phyloP scores from a whole-genome alignment of 2,329 filamentous ascomycete species.

The Aspergillus neotritici region DNA sequence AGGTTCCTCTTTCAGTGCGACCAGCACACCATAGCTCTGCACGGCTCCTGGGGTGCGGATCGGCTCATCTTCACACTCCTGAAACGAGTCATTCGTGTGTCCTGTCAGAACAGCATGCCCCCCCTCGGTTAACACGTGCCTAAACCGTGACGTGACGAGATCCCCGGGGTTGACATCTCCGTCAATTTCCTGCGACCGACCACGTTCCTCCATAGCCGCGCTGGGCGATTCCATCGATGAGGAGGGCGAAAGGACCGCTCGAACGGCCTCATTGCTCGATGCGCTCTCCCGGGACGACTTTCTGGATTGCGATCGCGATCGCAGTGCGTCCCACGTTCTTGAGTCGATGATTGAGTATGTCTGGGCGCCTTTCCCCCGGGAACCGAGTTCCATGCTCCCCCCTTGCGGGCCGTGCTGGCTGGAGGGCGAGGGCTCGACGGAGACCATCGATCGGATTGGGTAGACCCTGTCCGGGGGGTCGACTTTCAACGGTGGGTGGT shows the following conservation, averaged over 20 bases:
- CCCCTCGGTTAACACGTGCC: conserved; percentile 67
- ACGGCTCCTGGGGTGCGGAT: conserved; percentile 79
- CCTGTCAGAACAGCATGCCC: conserved; percentile 82
- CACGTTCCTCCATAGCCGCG: neutral
- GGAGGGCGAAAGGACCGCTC: conserved; percentile 1
- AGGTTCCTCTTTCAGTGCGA: conserved; percentile 61
- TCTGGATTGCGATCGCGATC: conserved; percentile 9
- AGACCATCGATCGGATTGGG: conserved; percentile 74
- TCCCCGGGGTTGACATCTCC: conserved; percentile 38
- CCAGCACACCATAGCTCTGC: conserved; percentile 71
- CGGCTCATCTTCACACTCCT: conserved; percentile 84
- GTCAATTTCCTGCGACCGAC: too few species aligned
- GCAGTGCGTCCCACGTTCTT: conserved; percentile 20
- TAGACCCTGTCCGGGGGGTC: conserved; percentile 59
- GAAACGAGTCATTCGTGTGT: conserved; percentile 62
- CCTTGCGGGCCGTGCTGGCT: conserved; percentile 25
- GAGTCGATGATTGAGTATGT: conserved; percentile 27
- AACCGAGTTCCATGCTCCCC: conserved; percentile 10
- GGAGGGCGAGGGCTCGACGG: conserved; percentile 53
- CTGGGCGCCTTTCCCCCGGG: conserved; percentile 19
- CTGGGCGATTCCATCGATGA: neutral
- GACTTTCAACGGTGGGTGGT: conserved; percentile 3
- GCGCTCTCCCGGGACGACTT: neutral
- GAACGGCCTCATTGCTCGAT: neutral
- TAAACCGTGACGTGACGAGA: conserved; percentile 68